Base-by-base conservation (phyloP, 2,329 filamentous ascomycete genomes). In the Aureobasidium sp. region DNA sequence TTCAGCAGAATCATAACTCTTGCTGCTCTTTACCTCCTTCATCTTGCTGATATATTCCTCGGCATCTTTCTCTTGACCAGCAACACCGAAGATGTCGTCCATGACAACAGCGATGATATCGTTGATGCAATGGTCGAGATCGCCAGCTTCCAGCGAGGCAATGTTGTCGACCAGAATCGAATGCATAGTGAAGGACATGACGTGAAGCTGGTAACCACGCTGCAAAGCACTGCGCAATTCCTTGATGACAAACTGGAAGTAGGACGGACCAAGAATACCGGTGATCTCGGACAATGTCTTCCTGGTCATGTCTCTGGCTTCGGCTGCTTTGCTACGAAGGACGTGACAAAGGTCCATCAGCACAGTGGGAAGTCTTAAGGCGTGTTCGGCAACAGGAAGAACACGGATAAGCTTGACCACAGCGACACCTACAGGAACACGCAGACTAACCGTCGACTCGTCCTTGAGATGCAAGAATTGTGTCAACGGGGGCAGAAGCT, bases 1-100 rank as follows among this genome's bases (percentile, higher is more conserved):
- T 73, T 97, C 93, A 87, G 97, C 95, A 0, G 94, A 96, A 71
- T 99, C 95, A 70, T 92, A 96, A 72, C 92, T 97, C 79, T 97
- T 99, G 79, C 90, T 97, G 74, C 90, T 94, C 79, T 96, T 97
- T 62, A 99, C 88, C 76, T 99, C 94, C 75, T 95, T 96, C 87
- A 95, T 97, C 74, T 93, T 89, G 72, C 87, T 96, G 62, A 88
- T 87, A 73, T 99, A 99, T 59, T 92, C 94, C 68, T 97, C 91
- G 0, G 93, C 93, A 69, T 99, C 94, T 75, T 99, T 99, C 71
- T 99, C 93, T 76, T 96, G 89, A 1, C 94, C 94, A 37, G 89
- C 88, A 6, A 86, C 85, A 34, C 95, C 95, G 71, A 99, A 99
- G 14, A 95, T 94, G 71, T 99, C 95, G 70, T 99, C 94, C 90